These are phyloP conservation scores for Ilex aquifolium DNA, from an alignment of 257 asterid species.

Conservation along the genomic window DNA sequence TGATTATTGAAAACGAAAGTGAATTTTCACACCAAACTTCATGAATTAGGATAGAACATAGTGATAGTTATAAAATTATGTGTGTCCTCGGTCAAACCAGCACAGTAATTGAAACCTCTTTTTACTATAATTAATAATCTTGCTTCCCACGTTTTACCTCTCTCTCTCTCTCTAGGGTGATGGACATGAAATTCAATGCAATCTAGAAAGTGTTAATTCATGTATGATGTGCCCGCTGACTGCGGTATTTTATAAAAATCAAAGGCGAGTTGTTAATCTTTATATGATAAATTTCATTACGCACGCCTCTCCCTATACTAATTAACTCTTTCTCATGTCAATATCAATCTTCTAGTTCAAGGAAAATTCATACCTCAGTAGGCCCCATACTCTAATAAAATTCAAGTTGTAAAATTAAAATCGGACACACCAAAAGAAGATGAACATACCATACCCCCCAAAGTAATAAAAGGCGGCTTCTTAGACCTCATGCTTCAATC, in stretches of 20 bases:
- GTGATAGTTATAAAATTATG: too few relatives aligned
- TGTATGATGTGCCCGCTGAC: too few relatives aligned
- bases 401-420: not conserved
- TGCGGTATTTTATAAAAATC: too few relatives aligned
- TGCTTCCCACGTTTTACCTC: constrained; percentile 20
- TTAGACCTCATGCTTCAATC: constrained; percentile 8
- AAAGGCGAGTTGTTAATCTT: too few relatives aligned
- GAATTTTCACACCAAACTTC: too few relatives aligned
- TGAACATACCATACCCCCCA: constrained; percentile 1
- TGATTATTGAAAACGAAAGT: too few relatives aligned
- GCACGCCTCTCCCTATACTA: constrained; percentile 6
- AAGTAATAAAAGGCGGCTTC: constrained; percentile 50
- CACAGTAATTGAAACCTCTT: not conserved
- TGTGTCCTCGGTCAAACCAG: too few relatives aligned
- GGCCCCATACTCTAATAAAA: constrained; percentile 7
- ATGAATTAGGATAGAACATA: too few relatives aligned
- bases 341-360: constrained; percentile 15
- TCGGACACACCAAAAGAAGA: constrained; percentile 8
- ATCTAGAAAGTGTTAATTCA: too few relatives aligned
- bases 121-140: constrained; percentile 5
- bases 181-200: too few relatives aligned
- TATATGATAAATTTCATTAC: constrained; percentile 14
- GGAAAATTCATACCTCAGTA: constrained; percentile 18
- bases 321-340: not conserved
- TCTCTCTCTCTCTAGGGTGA: too few relatives aligned